phyloP scores from a whole-genome alignment of 768 basidiomycete genomes.

The Collybiopsis luxurians region DNA sequence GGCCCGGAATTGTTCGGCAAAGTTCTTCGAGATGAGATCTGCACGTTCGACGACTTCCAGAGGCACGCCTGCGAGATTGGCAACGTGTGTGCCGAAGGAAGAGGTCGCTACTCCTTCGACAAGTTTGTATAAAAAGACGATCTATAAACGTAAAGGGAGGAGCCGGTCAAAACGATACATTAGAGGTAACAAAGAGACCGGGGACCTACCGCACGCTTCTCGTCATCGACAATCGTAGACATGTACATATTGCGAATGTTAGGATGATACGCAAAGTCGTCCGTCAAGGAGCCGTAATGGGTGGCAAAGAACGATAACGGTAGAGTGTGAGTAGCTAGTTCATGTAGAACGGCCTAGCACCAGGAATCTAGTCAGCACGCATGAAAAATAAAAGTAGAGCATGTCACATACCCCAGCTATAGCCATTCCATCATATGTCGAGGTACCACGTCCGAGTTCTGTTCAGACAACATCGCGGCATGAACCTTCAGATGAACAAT shows the following conservation, averaged over 20 bases:
- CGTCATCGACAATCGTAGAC: constrained; percentile 91
- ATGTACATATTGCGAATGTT: constrained; percentile 96
- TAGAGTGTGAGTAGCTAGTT: constrained; percentile 89
- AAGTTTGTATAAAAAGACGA: constrained; percentile 94
- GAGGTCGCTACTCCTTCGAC: constrained; percentile 85
- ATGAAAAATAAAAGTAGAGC: no score
- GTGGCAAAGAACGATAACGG: constrained; percentile 96
- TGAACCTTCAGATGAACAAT: constrained; percentile 14
- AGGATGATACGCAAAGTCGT: constrained; percentile 89
- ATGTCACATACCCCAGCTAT: constrained; percentile 83
- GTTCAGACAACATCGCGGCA: no score
- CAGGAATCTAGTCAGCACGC: background rate
- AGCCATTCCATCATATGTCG: constrained; percentile 99
- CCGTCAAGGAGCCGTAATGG: constrained; percentile 93
- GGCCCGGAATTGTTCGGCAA: constrained; percentile 85
- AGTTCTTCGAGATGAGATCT: constrained; percentile 81
- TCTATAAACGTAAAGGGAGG: constrained; percentile 37
- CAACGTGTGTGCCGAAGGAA: constrained; percentile 93
- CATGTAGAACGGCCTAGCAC: constrained; percentile 82
- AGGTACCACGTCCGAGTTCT: constrained; percentile 96
- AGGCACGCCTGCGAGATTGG: constrained; percentile 92
- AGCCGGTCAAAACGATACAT: constrained; percentile 6
- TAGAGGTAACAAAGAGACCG: background rate
- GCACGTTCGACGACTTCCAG: constrained; percentile 83
- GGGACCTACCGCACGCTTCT: constrained; percentile 72